Percentiles rank a stretch among this genome's conserved stretches.
These are phyloP conservation scores for Cladorrhinum samala DNA, from an alignment of 495 filamentous ascomycete genomes.

Conservation along the genomic window DNA sequence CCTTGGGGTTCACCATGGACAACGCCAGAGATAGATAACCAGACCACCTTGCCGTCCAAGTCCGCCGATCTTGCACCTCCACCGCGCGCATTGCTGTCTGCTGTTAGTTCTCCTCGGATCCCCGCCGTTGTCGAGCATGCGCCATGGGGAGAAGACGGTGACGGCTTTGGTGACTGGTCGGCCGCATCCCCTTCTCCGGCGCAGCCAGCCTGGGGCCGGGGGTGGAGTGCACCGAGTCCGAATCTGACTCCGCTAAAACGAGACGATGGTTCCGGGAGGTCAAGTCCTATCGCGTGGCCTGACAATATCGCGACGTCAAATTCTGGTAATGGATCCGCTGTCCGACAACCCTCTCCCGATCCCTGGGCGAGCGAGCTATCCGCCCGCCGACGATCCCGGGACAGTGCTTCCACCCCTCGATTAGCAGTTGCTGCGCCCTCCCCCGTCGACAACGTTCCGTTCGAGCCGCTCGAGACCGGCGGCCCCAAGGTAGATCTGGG, in stretches of 20 bases:
- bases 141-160: conserved; percentile 42
- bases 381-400: conserved; percentile 8
- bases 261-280: conserved; percentile 24
- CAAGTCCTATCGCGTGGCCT: conserved; percentile 37
- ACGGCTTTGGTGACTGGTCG: conserved; percentile 38
- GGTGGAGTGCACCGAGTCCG: conserved; percentile 26
- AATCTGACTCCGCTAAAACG: conserved; percentile 27
- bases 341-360: conserved; percentile 47
- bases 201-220: conserved; percentile 33
- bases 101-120: conserved; percentile 24
- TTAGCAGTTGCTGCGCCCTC: conserved; percentile 15
- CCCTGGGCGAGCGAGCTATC: conserved; percentile 41
- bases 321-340: conserved; percentile 19
- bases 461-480: neutral
- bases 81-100: conserved; percentile 39
- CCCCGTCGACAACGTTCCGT: neutral
- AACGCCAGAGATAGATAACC: conserved; percentile 29
- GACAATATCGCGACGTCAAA: conserved; percentile 31
- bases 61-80: conserved; percentile 39
- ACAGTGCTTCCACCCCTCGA: conserved; percentile 17
- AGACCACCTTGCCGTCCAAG: conserved; percentile 24
- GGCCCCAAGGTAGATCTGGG: neutral
- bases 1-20: conserved; percentile 52
- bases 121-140: conserved; percentile 28
- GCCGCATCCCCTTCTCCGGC: conserved; percentile 21